Evolutionary conservation across 768 basidiomycete species (phyloP), one percentile per base, ranked within the genome.

Genomic region (Kwoniella dendrophila): DNA sequence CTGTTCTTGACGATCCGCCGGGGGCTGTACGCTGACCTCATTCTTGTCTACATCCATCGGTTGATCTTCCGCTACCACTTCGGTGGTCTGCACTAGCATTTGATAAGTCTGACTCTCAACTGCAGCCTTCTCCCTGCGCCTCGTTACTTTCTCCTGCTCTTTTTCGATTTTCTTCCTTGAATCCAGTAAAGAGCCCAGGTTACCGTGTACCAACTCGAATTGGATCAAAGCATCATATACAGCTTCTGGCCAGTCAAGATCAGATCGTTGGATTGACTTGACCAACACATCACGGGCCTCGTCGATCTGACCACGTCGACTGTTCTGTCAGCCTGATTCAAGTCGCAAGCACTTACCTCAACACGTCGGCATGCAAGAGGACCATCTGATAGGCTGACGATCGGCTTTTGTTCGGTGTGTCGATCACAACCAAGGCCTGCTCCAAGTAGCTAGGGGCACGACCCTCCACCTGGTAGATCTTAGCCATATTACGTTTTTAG

Each of bases 181-280:
- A 32, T 32, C 70, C 36, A 40, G 33, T 11, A 63, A 47, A 3
- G 86, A 85, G 29, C 84, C 81, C 14, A 90, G 81, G 24, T 85
- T 83, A 0, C 95, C 95, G 70, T 92, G 83, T 3, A 89, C 80
- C 66, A 90, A 85, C 75, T 97, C 95, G 70, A 97, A 96, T n/a
- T 83, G 80, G 18, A 87, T 72, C 90, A 91, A 95, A 0, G 90
- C 88, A 57, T 93, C 90, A 87, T 90, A 95, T 7, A 98, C 81
- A 10, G 88, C 89, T 78, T 99, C 95, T 0, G 96, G 93, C 88
- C 93, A 98, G 78, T 99, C 95, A 38, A 98, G 70, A 29, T 76
- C 69, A 51, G 87, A 85, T 75, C 88, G 89, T 44, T 82, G 81
- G 29, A 86, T 84, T 3, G 89, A 82, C 62, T 87, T 86, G 41